Conservation (phyloP, 495 filamentous ascomycete genomes). For the Aspergillus wentii region DNA sequence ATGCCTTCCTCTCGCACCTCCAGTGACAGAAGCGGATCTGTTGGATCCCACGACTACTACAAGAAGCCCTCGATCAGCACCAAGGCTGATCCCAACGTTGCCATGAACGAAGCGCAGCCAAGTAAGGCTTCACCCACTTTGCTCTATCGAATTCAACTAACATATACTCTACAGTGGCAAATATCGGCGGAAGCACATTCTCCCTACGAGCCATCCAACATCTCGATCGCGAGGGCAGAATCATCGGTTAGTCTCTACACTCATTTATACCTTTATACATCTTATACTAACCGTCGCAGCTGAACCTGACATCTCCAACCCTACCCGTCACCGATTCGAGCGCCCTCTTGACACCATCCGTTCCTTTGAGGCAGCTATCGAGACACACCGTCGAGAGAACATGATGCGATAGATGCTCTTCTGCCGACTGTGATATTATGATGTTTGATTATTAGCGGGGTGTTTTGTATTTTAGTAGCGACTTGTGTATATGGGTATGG, state of each 20-base stretch:
- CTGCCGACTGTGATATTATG: background rate
- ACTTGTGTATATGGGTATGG: background rate
- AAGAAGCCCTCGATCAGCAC: constrained; percentile 58
- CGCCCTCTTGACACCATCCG: constrained; percentile 90
- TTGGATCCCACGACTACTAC: constrained; percentile 20
- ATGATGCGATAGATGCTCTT: background rate
- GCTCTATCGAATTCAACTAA: background rate
- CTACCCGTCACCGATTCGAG: constrained; percentile 81
- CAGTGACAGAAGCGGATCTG: constrained; percentile 23
- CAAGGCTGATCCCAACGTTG: constrained; percentile 83
- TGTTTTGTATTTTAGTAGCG: too few species aligned
- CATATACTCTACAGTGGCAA: constrained; percentile 10
- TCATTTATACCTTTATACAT: constrained; percentile 16
- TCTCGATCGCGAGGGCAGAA: constrained; percentile 72
- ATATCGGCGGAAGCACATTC: constrained; percentile 32
- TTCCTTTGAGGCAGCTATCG: constrained; percentile 86
- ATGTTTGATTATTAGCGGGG: background rate
- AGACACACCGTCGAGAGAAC: constrained; percentile 38
- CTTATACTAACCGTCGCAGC: constrained; percentile 12
- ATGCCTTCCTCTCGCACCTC: constrained; percentile 23
- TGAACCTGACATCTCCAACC: constrained; percentile 44
- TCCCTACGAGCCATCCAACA: constrained; percentile 70
- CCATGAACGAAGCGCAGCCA: constrained; percentile 80
- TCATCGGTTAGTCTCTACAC: constrained; percentile 69
- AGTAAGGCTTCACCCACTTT: constrained; percentile 46